These are phyloP conservation scores for Neurospora sp. DNA, from an alignment of 495 filamentous ascomycete species.

Conservation along the genomic window DNA sequence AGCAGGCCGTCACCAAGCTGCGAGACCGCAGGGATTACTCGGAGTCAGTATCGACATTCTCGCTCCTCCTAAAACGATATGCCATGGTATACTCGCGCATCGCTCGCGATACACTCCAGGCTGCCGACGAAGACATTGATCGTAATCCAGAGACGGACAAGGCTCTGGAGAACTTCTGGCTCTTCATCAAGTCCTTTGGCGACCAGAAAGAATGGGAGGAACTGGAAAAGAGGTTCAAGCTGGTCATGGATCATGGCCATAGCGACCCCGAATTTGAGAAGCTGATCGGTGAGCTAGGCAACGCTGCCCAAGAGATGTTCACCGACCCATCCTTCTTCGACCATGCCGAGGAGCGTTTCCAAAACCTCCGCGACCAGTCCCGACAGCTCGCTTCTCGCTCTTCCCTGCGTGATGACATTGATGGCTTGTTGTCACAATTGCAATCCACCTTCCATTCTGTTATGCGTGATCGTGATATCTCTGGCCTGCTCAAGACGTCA, in stretches of 20 bases:
- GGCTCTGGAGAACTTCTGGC: slow-evolving; percentile 70
- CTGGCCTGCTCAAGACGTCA: slow-evolving; percentile 54
- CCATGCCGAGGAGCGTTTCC: slow-evolving; percentile 56
- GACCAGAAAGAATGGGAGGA: slow-evolving; percentile 63
- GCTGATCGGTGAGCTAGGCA: slow-evolving; percentile 60
- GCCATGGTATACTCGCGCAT: slow-evolving; percentile 65
- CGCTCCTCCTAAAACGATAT: slow-evolving; percentile 67
- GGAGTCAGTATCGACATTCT: slow-evolving; percentile 72
- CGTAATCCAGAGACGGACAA: slow-evolving; percentile 64
- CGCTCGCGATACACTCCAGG: slow-evolving; percentile 49
- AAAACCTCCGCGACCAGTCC: slow-evolving; percentile 59
- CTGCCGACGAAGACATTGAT: slow-evolving; percentile 57
- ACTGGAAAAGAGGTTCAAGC: slow-evolving; percentile 53
- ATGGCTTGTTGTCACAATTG: slow-evolving; percentile 58
- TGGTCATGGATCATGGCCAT: slow-evolving; percentile 62
- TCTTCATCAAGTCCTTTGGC: slow-evolving; percentile 67
- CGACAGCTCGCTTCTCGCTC: slow-evolving; percentile 53
- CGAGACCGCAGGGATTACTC: slow-evolving; percentile 70
- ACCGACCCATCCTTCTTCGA: slow-evolving; percentile 79
- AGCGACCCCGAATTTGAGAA: slow-evolving; percentile 77
- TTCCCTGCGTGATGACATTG: slow-evolving; percentile 59
- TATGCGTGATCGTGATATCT: slow-evolving; percentile 56
- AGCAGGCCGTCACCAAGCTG: slow-evolving; percentile 64
- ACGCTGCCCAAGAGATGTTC: slow-evolving; percentile 68
- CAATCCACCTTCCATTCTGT: slow-evolving; percentile 58